Evolutionary conservation across 495 filamentous ascomycete genomes (phyloP), one percentile per base, ranked within the genome.

Genomic region (Pyrenopolyporus hunteri): DNA sequence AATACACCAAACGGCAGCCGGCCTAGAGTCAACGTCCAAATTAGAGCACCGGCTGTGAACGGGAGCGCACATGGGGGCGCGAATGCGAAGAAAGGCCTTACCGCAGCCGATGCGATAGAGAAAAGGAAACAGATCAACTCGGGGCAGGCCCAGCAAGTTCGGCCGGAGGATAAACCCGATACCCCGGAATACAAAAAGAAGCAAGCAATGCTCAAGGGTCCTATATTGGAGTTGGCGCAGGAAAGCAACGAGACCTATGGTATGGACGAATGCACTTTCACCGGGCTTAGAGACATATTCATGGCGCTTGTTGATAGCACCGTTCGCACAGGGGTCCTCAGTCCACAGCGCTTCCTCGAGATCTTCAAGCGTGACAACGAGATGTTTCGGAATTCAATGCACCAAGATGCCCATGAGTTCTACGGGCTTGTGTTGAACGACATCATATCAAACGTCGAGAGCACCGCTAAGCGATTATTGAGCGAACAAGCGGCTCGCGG

Each of bases 351-450:
- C 64, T 98, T 98, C 59, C 76, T 98, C 42, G 95, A 98, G 71
- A 90, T 97, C 8, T 83, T 98, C 59, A 89, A 92, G 69, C 83
- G 90, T 22, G 91, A 98, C 60, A 93, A 98, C 69, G 95, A 98
- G 71, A 96, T 97, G 92, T 98, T 98, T 64, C 89, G 92, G 42
- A 89, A 89, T 31, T 87, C 92, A 17, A 95, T 97, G 89, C 94
- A 98, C 73, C 94, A 98, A 74, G 94, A 98, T 76, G 94, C 94
- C 4, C 94, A 98, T 68, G 94, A 98, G 63, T 98, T 98, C 67
- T 83, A 97, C 57, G 96, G 96, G 57, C 80, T 97, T 10, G 83
- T 98, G 1, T 81, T 98, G n/a, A 98, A 98, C 68, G 88, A 97
- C 66, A 92, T 98, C 11, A 93, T 98, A 26, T 85, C 91, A 9